Evolutionary conservation across 805 yeast genomes (phyloP).

Genomic region (Pichia scutulata): DNA sequence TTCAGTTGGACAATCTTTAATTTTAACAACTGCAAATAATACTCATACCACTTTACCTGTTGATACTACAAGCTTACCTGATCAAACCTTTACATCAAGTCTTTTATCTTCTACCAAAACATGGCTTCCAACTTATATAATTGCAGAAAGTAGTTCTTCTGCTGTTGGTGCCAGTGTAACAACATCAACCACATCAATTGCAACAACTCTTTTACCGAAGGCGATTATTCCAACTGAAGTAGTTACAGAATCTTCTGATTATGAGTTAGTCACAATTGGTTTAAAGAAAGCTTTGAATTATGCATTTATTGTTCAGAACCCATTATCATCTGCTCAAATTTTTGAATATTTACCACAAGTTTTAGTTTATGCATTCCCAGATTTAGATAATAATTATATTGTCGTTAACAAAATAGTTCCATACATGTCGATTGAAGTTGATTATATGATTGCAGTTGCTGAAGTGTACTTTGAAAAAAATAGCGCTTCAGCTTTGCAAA

Average conservation of each 20-base stretch:
- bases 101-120: constrained; percentile 5
- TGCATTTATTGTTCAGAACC: constrained; percentile 67
- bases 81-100: not conserved
- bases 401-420: constrained; percentile 70
- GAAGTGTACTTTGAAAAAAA: constrained; percentile 70
- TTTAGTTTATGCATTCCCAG: constrained; percentile 51
- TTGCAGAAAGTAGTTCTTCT: constrained; percentile 9
- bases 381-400: constrained; percentile 30
- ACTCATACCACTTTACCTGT: not conserved
- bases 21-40: not conserved
- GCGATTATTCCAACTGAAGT: constrained; percentile 58
- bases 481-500: constrained; percentile 42
- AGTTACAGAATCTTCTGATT: constrained; percentile 35
- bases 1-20: not conserved
- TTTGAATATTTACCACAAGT: constrained; percentile 78
- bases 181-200: constrained; percentile 22
- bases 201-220: constrained; percentile 56
- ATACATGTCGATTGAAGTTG: constrained; percentile 44
- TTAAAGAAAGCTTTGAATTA: constrained; percentile 76
- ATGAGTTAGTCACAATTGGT: constrained; percentile 61
- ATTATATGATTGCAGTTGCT: constrained; percentile 81
- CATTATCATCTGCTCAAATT: constrained; percentile 76
- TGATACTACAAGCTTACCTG: too few relatives aligned
- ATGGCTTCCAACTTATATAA: constrained; percentile 14
- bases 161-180: not conserved